Evolutionary conservation across 2,329 filamentous ascomycete species (phyloP).

Genomic region (Septoria linicola): DNA sequence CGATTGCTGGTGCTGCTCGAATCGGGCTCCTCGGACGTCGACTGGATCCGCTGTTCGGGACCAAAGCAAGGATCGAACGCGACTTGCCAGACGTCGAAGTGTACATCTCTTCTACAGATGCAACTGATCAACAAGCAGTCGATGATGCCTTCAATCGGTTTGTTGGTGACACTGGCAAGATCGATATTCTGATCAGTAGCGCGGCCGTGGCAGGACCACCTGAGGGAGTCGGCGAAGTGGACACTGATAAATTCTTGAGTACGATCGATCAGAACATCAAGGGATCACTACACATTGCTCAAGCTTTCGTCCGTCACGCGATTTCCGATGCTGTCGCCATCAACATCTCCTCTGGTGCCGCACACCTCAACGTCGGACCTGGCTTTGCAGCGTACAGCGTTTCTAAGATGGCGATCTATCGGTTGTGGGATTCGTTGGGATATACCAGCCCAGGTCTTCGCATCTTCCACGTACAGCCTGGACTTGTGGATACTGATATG

Average conservation of each 20-base stretch:
- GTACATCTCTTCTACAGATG: slow-evolving; percentile 35
- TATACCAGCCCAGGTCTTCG: slow-evolving; percentile 40
- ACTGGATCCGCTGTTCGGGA: slow-evolving; percentile 39
- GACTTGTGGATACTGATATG: slow-evolving; percentile 44
- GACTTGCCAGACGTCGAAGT: slow-evolving; percentile 40
- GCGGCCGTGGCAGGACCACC: slow-evolving; percentile 38
- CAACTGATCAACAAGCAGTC: slow-evolving; percentile 35
- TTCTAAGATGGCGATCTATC: slow-evolving; percentile 40
- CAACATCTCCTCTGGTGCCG: slow-evolving; percentile 11
- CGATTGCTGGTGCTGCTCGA: slow-evolving; percentile 45
- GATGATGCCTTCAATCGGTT: slow-evolving; percentile 39
- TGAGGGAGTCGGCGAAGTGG: slow-evolving; percentile 34
- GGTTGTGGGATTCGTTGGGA: slow-evolving; percentile 41
- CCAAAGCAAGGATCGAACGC: slow-evolving; percentile 38
- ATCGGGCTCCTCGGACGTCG: slow-evolving; percentile 49
- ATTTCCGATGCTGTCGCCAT: slow-evolving; percentile 26
- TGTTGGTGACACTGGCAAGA: no score
- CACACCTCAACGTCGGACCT: slow-evolving; percentile 25
- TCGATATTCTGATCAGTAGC: slow-evolving; percentile 43
- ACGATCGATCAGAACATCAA: slow-evolving; percentile 36
- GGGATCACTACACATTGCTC: slow-evolving; percentile 37
- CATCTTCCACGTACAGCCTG: slow-evolving; percentile 45
- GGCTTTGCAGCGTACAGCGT: slow-evolving; percentile 35
- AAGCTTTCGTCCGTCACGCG: slow-evolving; percentile 22
- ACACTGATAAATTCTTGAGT: slow-evolving; percentile 37